Percentiles rank a stretch among this genome's conserved stretches.
These are phyloP conservation scores for Paramecium tetraurelia DNA, from an alignment of 73 alveolate genomes.

Conservation along the genomic window DNA sequence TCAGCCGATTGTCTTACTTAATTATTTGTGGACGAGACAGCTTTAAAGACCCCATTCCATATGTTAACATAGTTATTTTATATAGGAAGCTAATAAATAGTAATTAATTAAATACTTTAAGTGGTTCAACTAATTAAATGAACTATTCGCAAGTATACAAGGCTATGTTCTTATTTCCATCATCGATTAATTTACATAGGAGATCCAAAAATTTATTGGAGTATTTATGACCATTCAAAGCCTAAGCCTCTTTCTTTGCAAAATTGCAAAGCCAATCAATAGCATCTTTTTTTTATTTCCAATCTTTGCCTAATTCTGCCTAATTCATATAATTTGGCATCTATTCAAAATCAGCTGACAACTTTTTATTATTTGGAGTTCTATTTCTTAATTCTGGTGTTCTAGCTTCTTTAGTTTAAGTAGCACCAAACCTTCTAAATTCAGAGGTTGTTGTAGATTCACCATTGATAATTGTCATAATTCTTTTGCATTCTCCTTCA, in stretches of 20 bases:
- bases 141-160: constrained; percentile 26
- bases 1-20: constrained; percentile 25
- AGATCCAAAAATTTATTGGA: constrained; percentile 45
- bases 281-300: constrained; percentile 50
- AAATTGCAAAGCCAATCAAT: constrained; percentile 32
- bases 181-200: constrained; percentile 2
- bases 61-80: background rate
- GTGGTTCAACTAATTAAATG: constrained; percentile 8
- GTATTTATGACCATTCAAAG: constrained; percentile 44
- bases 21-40: background rate
- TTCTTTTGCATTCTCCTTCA: background rate
- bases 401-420: background rate
- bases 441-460: background rate
- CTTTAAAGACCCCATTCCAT: constrained; percentile 22
- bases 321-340: constrained; percentile 24
- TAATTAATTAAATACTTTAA: background rate
- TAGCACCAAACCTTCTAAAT: background rate
- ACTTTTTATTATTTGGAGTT: constrained; percentile 18
- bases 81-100: background rate
- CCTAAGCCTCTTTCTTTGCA: background rate
- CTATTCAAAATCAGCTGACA: constrained; percentile 41
- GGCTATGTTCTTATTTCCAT: constrained; percentile 48
- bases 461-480: background rate
- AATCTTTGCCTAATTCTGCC: constrained; percentile 38
- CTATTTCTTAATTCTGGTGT: constrained; percentile 15